Base-by-base conservation (phyloP, 306 rosid species). In the Arachis hypogaea region DNA sequence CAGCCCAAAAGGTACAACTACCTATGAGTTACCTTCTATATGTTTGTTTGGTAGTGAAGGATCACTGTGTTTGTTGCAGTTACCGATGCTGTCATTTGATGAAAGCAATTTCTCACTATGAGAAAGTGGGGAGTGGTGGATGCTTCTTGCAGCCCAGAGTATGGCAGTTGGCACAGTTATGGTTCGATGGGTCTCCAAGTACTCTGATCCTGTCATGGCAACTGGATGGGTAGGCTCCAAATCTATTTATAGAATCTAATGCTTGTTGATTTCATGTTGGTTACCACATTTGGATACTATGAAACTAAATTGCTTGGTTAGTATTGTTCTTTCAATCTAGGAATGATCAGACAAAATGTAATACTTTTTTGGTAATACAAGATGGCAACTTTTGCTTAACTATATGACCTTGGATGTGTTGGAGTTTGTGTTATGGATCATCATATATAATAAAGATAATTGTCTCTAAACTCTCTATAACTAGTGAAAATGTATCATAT, bases 91-190 rank as follows among this genome's bases (percentile, higher is more conserved):
- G 59, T 36, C 82, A 71, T 66, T 90, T 33, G 90, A 88, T 79
- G 83, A 73, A 47, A 89, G 85, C 78, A 84, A 77, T 82, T 93
- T 88, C 78, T 89, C 98, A 9, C 57, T 89, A n/a, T 89, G 96
- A 97, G 96, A 90, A 73, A 93, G 96, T 84, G 98, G 98, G 72
- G 98, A 93, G 85, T 93, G 92, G 97, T 93, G 98, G 98, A 91
- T 93, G 98, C 90, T 93, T 81, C 96, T 93, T 69, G 97, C 98
- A 58, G 98, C 98, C 84, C 96, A 93, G 83, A 93, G 98, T 85
- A 93, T 93, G 98, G 98, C 98, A 61, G 82, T 91, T 76, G 96
- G 98, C 71, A 91, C 97, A 5, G 97, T 93, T 80, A 93, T 93
- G 98, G 97, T 93, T 71, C 97, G 96, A 63, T 93, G 98, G 98